Base-by-base conservation (phyloP, 257 asterid species). In the Echites panduratus region DNA sequence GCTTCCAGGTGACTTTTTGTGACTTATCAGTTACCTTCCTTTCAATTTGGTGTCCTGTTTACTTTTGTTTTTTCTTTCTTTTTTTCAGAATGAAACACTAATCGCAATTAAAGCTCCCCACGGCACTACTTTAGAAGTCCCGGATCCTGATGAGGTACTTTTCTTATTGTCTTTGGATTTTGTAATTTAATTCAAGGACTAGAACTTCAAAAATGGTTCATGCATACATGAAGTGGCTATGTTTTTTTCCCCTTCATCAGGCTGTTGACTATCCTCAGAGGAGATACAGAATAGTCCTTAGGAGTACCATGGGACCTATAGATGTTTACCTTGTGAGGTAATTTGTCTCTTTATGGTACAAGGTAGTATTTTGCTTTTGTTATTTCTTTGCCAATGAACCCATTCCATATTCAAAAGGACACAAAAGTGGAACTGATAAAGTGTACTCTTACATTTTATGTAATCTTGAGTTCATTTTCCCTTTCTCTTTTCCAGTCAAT, bases 71-170 rank as follows among this genome's bases (percentile, higher is more conserved):
- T n/a, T 16, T 49, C n/a, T 13, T 49, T 12, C 19, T 49, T 48
- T 0, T 12, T n/a, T 53, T 74, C 87, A 91, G 97, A 89, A 90
- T 74, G 95, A 94, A 87, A 94, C 98, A 52, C 79, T 94, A 82
- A 91, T 94, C 76, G 99, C 95, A 64, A 82, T 94, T 80, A 91
- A 94, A 83, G 97, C 98, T 87, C 99, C 98, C 22, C 99, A 87
- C 78, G 99, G 97, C 27, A 91, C 97, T 68, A 91, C 97, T 68
- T 84, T 94, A 84, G 97, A 91, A 87, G 99, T 91, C 74, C 97
- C 95, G 43, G 96, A 89, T 75, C 99, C 97, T 22, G 97, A 91
- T 41, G 97, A 90, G 95, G 99, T 89, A 82, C 45, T 67, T 72
- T 75, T 72, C 49, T 40, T 76, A 68, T 72, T 32, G 45, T 64